Evolutionary conservation across 768 basidiomycete genomes (phyloP).

Genomic region (Tephrocybe sp.): DNA sequence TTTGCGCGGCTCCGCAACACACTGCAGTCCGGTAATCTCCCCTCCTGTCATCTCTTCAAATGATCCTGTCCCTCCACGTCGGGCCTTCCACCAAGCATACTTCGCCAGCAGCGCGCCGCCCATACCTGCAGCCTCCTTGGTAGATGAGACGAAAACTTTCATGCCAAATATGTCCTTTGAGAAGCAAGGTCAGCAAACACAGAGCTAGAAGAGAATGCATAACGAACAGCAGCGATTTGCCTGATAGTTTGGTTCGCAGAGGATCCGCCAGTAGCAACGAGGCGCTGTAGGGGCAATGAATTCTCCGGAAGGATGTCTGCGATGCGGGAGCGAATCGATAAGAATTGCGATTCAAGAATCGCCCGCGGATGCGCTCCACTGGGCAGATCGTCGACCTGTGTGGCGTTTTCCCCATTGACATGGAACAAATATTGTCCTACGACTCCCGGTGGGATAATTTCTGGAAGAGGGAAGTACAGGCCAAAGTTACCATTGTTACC

Average conservation of each 20-base stretch:
- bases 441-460: slow-evolving; percentile 84
- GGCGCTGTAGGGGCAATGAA: slow-evolving; percentile 55
- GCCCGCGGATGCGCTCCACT: slow-evolving; percentile 61
- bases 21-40: slow-evolving; percentile 51
- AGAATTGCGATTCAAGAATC: slow-evolving; percentile 82
- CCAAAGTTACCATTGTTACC: slow-evolving; percentile 65
- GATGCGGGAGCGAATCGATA: slow-evolving; percentile 77
- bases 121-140: slow-evolving; percentile 70
- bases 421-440: slow-evolving; percentile 70
- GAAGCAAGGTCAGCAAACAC: neutral
- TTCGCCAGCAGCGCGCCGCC: slow-evolving; percentile 74
- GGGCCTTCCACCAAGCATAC: slow-evolving; percentile 66
- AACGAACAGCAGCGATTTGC: slow-evolving; percentile 62
- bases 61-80: slow-evolving; percentile 40
- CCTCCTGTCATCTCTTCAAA: slow-evolving; percentile 67
- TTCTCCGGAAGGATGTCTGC: slow-evolving; percentile 62
- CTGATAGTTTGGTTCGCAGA: slow-evolving; percentile 72
- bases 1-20: slow-evolving; percentile 58
- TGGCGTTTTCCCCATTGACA: slow-evolving; percentile 20
- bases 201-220: neutral
- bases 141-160: slow-evolving; percentile 66
- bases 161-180: slow-evolving; percentile 70
- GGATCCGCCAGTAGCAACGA: slow-evolving; percentile 80
- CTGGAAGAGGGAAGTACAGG: slow-evolving; percentile 81
- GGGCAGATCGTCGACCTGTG: slow-evolving; percentile 38